Base-by-base conservation (phyloP, 2,329 filamentous ascomycete genomes). In the Aulographum hederae region DNA sequence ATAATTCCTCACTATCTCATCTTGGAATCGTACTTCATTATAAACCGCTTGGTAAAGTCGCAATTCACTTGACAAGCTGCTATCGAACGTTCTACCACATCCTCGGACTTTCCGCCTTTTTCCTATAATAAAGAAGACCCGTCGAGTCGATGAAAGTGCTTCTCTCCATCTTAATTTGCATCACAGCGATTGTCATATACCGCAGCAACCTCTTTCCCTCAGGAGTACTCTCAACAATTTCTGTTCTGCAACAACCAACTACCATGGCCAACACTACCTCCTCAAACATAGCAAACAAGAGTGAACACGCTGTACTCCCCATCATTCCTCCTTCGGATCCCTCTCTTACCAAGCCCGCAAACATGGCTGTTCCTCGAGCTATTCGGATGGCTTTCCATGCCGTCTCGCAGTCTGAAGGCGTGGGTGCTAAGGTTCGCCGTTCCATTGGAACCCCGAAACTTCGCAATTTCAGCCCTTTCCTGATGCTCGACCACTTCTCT, bases 401-500 rank as follows among this genome's bases (percentile, higher is more conserved):
- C 37, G 56, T 77, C 37, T 82, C 93, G 54, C 80, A 92, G 54
- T 62, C 79, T 18, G 86, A 95, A 54, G 86, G 86, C 27, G 81
- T 75, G 0, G 86, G 89, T 34, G 86, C 86, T 4, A 68, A 73
- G 38, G 86, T 95, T 11, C 73, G 86, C 39, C 73, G 86, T 36
- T 85, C 79, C 26, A 79, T 95, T 41, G 86, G 86, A 42, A 92
- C 82, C 1, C 67, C 78, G 4, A 67, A 78, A 41, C 65, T 95
- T 15, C 73, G 75, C 47, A 82, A 92, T 61, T 77, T 95, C 53
- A 80, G 75, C 11, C 89, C 86, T 0, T 92, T 92, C 56, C 63
- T 92, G 28, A 89, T 92, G 80, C 76, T 91, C 29, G 86, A 95
- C 50, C 80, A 94, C 59, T 94, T 94, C 60, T 69, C 65, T 33